Conservation (phyloP, 768 basidiomycete genomes). For the Calvatia gigantea region DNA sequence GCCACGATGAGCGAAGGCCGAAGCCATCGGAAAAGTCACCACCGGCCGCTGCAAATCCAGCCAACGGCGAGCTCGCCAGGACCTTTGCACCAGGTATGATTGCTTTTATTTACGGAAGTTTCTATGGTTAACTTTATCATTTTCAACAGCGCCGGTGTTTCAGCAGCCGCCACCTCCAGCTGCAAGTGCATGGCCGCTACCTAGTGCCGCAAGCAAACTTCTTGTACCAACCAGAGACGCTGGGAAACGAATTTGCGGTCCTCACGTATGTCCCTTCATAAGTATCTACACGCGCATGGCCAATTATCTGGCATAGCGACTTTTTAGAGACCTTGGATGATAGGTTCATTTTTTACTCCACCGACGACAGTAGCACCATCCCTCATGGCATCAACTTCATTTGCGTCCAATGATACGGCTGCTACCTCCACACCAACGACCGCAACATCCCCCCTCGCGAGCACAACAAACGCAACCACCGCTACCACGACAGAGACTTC, state of each 20-base stretch:
- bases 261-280: slow-evolving; percentile 52
- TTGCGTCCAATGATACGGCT: slow-evolving; percentile 16
- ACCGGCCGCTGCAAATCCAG: slow-evolving; percentile 16
- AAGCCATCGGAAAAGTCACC: slow-evolving; percentile 46
- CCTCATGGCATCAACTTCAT: slow-evolving; percentile 42
- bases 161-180: slow-evolving; percentile 30
- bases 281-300: slow-evolving; percentile 4
- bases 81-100: slow-evolving; percentile 44
- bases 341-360: slow-evolving; percentile 73
- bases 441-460: slow-evolving; percentile 12
- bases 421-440: slow-evolving; percentile 9
- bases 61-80: slow-evolving; percentile 29
- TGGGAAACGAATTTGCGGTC: slow-evolving; percentile 81
- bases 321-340: slow-evolving; percentile 89
- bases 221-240: slow-evolving; percentile 67
- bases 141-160: slow-evolving; percentile 33
- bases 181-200: slow-evolving; percentile 52
- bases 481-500: slow-evolving; percentile 11
- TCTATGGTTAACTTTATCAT: background rate
- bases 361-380: slow-evolving; percentile 47
- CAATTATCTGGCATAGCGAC: slow-evolving; percentile 47
- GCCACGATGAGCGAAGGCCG: slow-evolving; percentile 79
- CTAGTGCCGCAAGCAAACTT: slow-evolving; percentile 43
- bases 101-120: background rate
- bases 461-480: slow-evolving; percentile 10